Evolutionary conservation across 495 filamentous ascomycete species (phyloP), one percentile per base, ranked within the genome.

Genomic region (Oidiodendron maius): DNA sequence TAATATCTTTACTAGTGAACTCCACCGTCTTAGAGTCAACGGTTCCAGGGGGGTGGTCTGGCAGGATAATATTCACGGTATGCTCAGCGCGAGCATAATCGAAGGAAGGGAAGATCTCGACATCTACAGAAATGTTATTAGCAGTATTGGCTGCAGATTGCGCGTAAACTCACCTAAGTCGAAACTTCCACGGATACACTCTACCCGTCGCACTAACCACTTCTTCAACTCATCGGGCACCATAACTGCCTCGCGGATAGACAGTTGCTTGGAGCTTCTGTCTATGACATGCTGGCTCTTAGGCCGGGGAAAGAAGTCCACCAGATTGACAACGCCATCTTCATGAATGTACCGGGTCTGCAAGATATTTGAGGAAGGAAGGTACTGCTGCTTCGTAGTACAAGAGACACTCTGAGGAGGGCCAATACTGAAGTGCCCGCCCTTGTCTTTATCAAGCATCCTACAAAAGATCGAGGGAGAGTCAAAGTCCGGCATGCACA

Each of bases 331-430:
- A 0, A 85, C 83, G 1, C 84, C 84, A 45, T 80, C 77, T 54
- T 88, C 83, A 40, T 78, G 74, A 56, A 84, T 84, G 65, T 82
- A 88, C 22, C 83, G 70, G 0, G 75, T 87, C 52, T 87, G 82
- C 0, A 88, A 72, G 38, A 88, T 76, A 56, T 84, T 85, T 17
- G 80, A 79, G 16, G 77, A 83, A 1, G 84, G 81, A 9, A 87
- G 71, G 52, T 88, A 88, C 57, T 85, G 68, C 58, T 78, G 76
- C 61, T 87, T 88, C 51, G 78, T 84, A 17, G 80, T 82, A 52
- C 67, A 71, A 4, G 68, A 65, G 25, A 63, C 42, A 23, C 67
- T 51, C 2, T 67, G 51, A 4, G 70, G 62, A 22, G 77, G 75
- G 13, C 63, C 58, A 50, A 88, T 83, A 53, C 72, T 78, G 61